phyloP scores from a whole-genome alignment of 345 rosid species.

The Diplotaxis tenuifolia region DNA sequence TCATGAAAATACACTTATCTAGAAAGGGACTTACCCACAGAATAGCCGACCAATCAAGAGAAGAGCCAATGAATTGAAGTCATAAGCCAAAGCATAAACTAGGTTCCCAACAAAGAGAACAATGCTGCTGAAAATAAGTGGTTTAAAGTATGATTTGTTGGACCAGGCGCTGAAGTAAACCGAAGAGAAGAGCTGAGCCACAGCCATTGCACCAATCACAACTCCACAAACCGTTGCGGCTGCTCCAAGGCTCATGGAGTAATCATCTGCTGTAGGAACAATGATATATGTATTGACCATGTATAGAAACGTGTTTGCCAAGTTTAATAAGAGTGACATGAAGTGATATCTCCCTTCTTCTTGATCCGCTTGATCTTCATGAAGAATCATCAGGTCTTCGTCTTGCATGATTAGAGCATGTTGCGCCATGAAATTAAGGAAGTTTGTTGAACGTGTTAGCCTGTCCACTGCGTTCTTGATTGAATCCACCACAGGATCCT shows the following conservation, averaged over 20 bases:
- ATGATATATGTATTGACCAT: slow-evolving; percentile 93
- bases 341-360: slow-evolving; percentile 80
- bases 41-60: slow-evolving; percentile 79
- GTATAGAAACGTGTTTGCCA: slow-evolving; percentile 81
- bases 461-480: slow-evolving; percentile 87
- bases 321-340: slow-evolving; percentile 80
- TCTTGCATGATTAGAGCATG: slow-evolving; percentile 95
- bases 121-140: slow-evolving; percentile 86
- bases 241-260: slow-evolving; percentile 84
- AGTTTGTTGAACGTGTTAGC: slow-evolving; percentile 79
- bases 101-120: slow-evolving; percentile 74
- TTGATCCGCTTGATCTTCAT: slow-evolving; percentile 47
- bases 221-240: slow-evolving; percentile 97
- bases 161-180: slow-evolving; percentile 98
- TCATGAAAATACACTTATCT: background rate
- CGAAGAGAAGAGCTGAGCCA: slow-evolving; percentile 92
- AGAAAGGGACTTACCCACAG: slow-evolving; percentile 66
- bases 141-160: slow-evolving; percentile 82
- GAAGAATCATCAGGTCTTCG: slow-evolving; percentile 69
- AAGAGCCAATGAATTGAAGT: slow-evolving; percentile 59
- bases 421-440: slow-evolving; percentile 81
- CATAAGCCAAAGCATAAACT: slow-evolving; percentile 86
- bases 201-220: slow-evolving; percentile 95
- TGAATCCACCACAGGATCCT: slow-evolving; percentile 89
- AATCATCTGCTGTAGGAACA: slow-evolving; percentile 93